Evolutionary conservation across 345 rosid genomes (phyloP), one percentile per base, ranked within the genome.

Genomic region (Trapa incisa): DNA sequence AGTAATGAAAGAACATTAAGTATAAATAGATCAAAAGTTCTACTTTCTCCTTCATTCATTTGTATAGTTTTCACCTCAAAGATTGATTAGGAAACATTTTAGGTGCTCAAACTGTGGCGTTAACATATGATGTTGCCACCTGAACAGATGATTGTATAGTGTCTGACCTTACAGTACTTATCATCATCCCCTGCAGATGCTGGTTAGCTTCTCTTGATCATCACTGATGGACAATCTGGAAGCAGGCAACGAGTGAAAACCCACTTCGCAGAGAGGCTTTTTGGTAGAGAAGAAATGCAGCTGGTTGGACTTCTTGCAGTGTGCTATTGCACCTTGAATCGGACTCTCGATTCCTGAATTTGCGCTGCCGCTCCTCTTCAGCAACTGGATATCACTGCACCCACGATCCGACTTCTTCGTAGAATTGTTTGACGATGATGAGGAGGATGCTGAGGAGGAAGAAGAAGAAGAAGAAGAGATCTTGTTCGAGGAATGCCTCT

Each of bases 301-400:
- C 76, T 85, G 79, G 65, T 81, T 83, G 70, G 98, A 88, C 73
- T 58, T 65, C 37, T 69, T 69, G 65, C 76, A 73, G 58, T 73
- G 69, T 9, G 76, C 76, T 53, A 73, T 69, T 39, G 76, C 76
- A 57, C 69, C 72, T 66, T 65, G 72, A 57, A 73, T 73, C 2
- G 76, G 76, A 42, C 72, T 73, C 42, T 73, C 72, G 42, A 54
- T 64, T 71, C 70, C 72, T 22, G 76, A 73, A 72, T 75, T 79
- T 61, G 75, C 77, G 60, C 96, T 83, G 71, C 75, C 76, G 70
- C 91, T 83, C 78, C 89, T 84, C 81, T 80, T 88, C 56, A 87
- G 81, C 66, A 81, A 68, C 47, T 78, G 80, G 71, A 75, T 42
- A 10, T 70, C 76, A 54, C 74, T 70, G 71, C 76, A 79, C 65